A percentile compares a stretch with the other conserved stretches of the same genome.
These are phyloP conservation scores for Chrysanthemum makinoi DNA, from an alignment of 129 eudicot genomes.

Conservation along the genomic window DNA sequence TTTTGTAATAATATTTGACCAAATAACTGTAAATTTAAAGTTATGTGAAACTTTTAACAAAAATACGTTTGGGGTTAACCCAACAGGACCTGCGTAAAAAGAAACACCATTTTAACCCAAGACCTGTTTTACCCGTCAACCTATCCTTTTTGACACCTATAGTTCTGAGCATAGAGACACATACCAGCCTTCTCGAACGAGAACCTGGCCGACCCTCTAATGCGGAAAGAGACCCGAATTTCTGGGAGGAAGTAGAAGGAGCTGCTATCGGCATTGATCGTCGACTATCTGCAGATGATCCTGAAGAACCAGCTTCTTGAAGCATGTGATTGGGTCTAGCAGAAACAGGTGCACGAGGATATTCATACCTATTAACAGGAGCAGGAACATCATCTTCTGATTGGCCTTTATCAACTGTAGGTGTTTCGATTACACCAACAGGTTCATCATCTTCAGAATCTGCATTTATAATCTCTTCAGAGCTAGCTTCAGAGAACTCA, in stretches of 20 bases:
- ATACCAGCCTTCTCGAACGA: conserved; percentile 68
- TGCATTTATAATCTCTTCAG: conserved; percentile 65
- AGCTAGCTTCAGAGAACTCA: conserved; percentile 73
- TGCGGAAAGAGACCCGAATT: conserved; percentile 91
- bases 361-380: conserved; percentile 46
- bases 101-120: neutral
- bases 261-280: conserved; percentile 46
- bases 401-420: conserved; percentile 42
- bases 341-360: conserved; percentile 32
- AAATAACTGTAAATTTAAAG: no score
- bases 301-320: conserved; percentile 76
- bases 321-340: conserved; percentile 29
- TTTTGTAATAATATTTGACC: no score
- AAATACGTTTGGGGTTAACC: no score
- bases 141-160: neutral
- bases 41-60: no score
- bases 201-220: conserved; percentile 81
- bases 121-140: neutral
- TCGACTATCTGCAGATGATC: conserved; percentile 67
- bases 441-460: conserved; percentile 75
- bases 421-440: conserved; percentile 40
- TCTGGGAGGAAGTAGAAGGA: conserved; percentile 82
- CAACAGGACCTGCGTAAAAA: neutral
- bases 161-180: conserved; percentile 16
- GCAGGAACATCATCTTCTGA: conserved; percentile 57